Evolutionary conservation across 2,329 filamentous ascomycete species (phyloP), one percentile per base, ranked within the genome.

Genomic region (Eutypa lata): DNA sequence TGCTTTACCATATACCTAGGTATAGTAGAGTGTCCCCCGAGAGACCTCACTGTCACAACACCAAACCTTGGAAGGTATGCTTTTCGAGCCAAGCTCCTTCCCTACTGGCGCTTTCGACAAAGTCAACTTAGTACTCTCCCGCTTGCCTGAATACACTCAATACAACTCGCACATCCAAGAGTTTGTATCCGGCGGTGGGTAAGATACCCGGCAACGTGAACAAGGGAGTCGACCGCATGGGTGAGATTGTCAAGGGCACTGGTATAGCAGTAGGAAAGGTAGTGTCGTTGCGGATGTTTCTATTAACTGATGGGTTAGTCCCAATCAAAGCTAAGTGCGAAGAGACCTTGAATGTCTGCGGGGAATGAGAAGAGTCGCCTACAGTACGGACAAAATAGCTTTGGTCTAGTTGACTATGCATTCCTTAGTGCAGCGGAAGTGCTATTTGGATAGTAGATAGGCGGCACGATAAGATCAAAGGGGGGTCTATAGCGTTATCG

Each of bases 211-310:
- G 31, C 31, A 14, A 35, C 11, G 14, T 31, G n/a, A 37, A 0
- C 13, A 65, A 76, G 52, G 72, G 80, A 81, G 76, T 74, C 1
- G 66, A 72, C 26, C 73, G 72, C 0, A 80, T 82, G 67, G 80
- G 81, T 58, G 76, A 83, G 50, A 60, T 83, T 18, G 79, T 77
- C 1, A 70, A 77, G 14, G 72, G 79, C 18, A 77, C 76, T 4
- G 66, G 65, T 0, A 49, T 65, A 19, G 64, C 57, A 2, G 53
- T 49, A 3, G 66, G 65, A 0, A 66, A 50, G 28, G 47, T 31
- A 0, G n/a, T 66, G 2, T 80, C 80, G 3, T 57, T 83, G 13
- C 68, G 79, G 33, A 72, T 77, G 14, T 70, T 78, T 0, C 69
- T 83, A 16, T 79, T 79, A 0, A 77, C 71, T 0, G 79, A 83